Evolutionary conservation across 2,329 filamentous ascomycete genomes (phyloP), one percentile per base, ranked within the genome.

Genomic region (Ceratocystiopsis minuta): DNA sequence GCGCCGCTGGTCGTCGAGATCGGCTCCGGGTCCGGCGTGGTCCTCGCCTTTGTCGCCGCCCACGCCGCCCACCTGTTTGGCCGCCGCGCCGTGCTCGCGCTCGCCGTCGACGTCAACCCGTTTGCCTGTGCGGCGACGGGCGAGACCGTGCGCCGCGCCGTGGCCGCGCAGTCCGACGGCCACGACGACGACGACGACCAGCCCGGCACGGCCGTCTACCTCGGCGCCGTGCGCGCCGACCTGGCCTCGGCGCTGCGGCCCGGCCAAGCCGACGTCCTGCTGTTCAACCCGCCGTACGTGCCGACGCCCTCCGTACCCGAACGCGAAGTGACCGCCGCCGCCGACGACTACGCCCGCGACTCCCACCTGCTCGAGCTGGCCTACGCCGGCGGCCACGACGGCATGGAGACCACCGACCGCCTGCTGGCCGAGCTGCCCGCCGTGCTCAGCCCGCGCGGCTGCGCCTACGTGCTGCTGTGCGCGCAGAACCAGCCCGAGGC

Each of bases 241-340:
- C 67, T 98, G 1, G 67, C 70, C 5, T 59, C 69, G 3, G 63
- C 78, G 1, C 61, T 92, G 35, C 67, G 70, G 9, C 54, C 62
- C 0, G 64, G 67, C 3, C 60, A 61, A 34, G 70, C 93, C 6
- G 90, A 98, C 55, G 70, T 98, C 12, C 68, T 98, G 47, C 70
- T 98, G 24, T 98, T 96, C 68, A 98, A 98, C 56, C 90, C 90
- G 41, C 90, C 90, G 0, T 98, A 98, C 56, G 90, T 98, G 14
- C 90, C 90, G 2, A 92, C 87, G 3, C 70, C 78, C 20, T 72
- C 76, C 35, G 61, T 92, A 45, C 87, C 88, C 33, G 20, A 20
- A 4, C 4, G 7, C 20, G 20, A 20, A n/a, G n/a, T n/a, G n/a
- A n/a, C n/a, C 20, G 34, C 17, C 2, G 31, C 6, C 7, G 31